Conservation (phyloP, 441 rosid species). For the Pelargonium australe region DNA sequence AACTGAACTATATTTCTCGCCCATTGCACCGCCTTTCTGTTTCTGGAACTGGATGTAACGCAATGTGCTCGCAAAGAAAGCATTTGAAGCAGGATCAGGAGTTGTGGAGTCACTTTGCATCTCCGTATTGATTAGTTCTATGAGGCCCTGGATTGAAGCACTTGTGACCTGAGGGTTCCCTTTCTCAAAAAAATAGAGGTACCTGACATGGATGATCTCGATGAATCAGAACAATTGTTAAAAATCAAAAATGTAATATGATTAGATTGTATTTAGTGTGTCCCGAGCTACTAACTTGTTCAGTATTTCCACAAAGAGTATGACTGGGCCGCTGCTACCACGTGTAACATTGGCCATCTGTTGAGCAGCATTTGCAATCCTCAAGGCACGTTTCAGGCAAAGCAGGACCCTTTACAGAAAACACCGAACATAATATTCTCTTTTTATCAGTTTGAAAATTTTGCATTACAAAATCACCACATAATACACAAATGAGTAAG, state of each 20-base stretch:
- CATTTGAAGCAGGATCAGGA: slow-evolving; percentile 59
- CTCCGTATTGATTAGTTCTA: slow-evolving; percentile 68
- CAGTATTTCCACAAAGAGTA: slow-evolving; percentile 82
- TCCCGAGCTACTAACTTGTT: slow-evolving; percentile 54
- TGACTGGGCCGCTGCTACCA: slow-evolving; percentile 66
- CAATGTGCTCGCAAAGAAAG: slow-evolving; percentile 72
- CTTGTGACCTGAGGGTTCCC: slow-evolving; percentile 66
- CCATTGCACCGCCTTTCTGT: slow-evolving; percentile 82
- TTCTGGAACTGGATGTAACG: slow-evolving; percentile 84
- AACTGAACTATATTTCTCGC: slow-evolving; percentile 68
- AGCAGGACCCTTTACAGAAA: slow-evolving; percentile 54
- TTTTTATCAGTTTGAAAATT: neutral
- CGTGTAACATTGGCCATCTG: slow-evolving; percentile 69
- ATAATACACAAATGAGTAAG: neutral
- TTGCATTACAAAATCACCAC: too few species aligned
- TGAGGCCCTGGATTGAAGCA: slow-evolving; percentile 68
- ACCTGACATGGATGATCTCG: slow-evolving; percentile 37
- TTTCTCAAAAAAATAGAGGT: slow-evolving; percentile 85
- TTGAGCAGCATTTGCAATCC: slow-evolving; percentile 93
- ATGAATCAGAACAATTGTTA: neutral
- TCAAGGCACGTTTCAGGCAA: slow-evolving; percentile 88
- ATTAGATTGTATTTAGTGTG: neutral
- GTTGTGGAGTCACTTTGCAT: slow-evolving; percentile 58
- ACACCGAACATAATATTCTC: neutral
- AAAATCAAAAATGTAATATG: neutral